These are phyloP conservation scores for Magnusiomyces paraingens DNA, from an alignment of 1,139 yeast genomes.

Conservation along the genomic window DNA sequence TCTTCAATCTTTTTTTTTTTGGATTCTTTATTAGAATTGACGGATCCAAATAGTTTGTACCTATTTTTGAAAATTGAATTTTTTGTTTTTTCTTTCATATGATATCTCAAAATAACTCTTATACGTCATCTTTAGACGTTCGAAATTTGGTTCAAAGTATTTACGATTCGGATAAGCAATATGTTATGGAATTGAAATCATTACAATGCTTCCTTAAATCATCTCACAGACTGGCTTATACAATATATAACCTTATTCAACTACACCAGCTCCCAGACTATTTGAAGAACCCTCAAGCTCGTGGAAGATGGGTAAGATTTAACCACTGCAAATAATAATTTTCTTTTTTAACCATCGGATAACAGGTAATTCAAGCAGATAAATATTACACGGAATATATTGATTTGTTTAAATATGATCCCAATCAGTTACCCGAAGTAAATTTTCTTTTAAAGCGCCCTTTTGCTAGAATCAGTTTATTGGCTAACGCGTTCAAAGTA, in stretches of 20 bases:
- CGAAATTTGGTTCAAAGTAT: neutral
- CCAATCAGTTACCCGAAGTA: slow-evolving; percentile 34
- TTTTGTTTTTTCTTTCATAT: no score
- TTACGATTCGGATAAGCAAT: neutral
- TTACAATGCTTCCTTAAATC: neutral
- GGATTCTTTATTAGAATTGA: no score
- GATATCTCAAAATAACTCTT: neutral
- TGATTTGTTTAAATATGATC: slow-evolving; percentile 29
- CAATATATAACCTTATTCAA: neutral
- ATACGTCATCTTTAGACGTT: neutral
- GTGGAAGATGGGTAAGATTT: slow-evolving; percentile 12
- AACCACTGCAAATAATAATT: neutral
- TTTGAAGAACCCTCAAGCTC: neutral
- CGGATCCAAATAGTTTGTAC: no score
- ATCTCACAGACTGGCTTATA: neutral
- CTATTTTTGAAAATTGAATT: no score
- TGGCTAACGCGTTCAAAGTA: slow-evolving; percentile 28
- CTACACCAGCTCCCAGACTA: neutral
- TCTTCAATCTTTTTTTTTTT: no score
- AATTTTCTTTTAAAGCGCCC: slow-evolving; percentile 38
- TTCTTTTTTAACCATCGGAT: neutral
- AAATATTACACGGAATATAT: slow-evolving; percentile 25
- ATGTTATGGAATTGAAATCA: neutral
- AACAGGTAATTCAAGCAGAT: slow-evolving; percentile 8
- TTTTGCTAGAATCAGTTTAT: slow-evolving; percentile 34